Conservation (phyloP, 192 early-diverging fungal species). For the Backusella mclennaniae region DNA sequence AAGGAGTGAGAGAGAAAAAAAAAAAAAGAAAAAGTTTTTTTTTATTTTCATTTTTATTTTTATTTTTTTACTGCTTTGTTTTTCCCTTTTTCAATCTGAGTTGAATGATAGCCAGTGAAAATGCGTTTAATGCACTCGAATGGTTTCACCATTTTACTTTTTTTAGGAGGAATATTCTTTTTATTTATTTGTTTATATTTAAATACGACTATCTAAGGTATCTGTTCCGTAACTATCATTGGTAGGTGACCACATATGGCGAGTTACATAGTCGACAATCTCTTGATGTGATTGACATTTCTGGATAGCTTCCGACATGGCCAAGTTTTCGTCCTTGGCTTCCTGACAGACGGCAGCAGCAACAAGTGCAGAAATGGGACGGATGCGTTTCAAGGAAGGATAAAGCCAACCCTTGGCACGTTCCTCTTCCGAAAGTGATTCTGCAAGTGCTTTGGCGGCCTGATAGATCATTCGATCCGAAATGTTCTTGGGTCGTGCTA, state of each 20-base stretch:
- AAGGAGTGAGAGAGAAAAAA: background rate
- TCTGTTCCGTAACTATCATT: slow-evolving; percentile 26
- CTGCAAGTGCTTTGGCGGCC: slow-evolving; percentile 75
- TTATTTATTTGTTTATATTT: background rate
- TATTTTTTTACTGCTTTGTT: slow-evolving; percentile 1
- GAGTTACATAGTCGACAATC: slow-evolving; percentile 21
- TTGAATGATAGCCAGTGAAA: background rate
- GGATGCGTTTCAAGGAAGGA: slow-evolving; percentile 85
- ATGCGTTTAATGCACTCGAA: background rate
- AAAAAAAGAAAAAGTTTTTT: slow-evolving; percentile 8
- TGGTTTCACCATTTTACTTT: background rate
- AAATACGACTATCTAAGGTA: slow-evolving; percentile 3
- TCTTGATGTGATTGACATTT: slow-evolving; percentile 2
- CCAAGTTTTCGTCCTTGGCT: slow-evolving; percentile 23
- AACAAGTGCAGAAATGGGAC: slow-evolving; percentile 77
- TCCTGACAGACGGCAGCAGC: slow-evolving; percentile 74
- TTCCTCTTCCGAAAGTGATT: slow-evolving; percentile 75
- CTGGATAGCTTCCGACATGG: slow-evolving; percentile 3
- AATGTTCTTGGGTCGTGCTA: slow-evolving; percentile 69
- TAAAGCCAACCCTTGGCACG: slow-evolving; percentile 70
- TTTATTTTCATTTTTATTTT: background rate
- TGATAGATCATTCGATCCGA: slow-evolving; percentile 85
- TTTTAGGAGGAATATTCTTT: slow-evolving; percentile 1
- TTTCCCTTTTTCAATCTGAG: slow-evolving; percentile 2
- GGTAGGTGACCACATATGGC: slow-evolving; percentile 31